Evolutionary conservation across 495 filamentous ascomycete species (phyloP).

Genomic region (Penicillium verhagenii): DNA sequence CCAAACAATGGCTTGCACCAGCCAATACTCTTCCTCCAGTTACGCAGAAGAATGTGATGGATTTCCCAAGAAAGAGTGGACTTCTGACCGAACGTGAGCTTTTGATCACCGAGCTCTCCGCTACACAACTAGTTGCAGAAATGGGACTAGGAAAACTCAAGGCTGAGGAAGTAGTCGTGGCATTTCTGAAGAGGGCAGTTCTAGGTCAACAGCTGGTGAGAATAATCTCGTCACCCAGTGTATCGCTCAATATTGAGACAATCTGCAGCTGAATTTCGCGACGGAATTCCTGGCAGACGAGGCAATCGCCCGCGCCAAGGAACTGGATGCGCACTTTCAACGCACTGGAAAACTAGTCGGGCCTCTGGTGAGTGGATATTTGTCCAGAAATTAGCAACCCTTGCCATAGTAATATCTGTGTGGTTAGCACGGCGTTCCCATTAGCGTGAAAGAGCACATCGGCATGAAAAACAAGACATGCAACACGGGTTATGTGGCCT

Average conservation of each 20-base stretch:
- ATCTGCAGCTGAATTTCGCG: constrained; percentile 54
- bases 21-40: constrained; percentile 27
- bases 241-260: neutral
- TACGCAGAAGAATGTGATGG: constrained; percentile 37
- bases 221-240: neutral
- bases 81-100: constrained; percentile 54
- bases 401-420: constrained; percentile 15
- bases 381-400: no score
- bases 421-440: constrained; percentile 64
- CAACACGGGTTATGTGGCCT: constrained; percentile 43
- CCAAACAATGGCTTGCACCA: constrained; percentile 40
- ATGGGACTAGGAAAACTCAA: constrained; percentile 50
- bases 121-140: constrained; percentile 49
- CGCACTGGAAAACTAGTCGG: constrained; percentile 38
- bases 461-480: constrained; percentile 49
- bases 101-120: constrained; percentile 56
- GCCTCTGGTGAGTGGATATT: constrained; percentile 30
- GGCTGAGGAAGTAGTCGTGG: constrained; percentile 55
- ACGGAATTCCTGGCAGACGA: constrained; percentile 65
- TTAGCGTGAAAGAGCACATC: constrained; percentile 67
- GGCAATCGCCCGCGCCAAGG: constrained; percentile 57
- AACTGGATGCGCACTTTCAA: constrained; percentile 53
- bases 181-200: constrained; percentile 61
- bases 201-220: constrained; percentile 58
- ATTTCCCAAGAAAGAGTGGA: constrained; percentile 44